Evolutionary conservation across 441 rosid species (phyloP).

Genomic region (Erysimum cheiri): DNA sequence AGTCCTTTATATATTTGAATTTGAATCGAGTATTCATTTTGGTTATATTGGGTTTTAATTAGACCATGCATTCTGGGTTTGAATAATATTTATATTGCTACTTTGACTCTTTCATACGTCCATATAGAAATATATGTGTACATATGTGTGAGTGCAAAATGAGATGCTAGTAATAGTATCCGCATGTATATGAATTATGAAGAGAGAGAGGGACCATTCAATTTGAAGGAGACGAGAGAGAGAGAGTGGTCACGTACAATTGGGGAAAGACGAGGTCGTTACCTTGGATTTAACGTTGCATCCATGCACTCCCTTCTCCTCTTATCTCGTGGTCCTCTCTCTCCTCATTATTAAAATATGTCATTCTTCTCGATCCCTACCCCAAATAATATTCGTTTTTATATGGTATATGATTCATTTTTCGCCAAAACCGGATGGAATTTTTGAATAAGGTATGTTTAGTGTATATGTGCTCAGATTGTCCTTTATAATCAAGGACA

Average conservation of each 20-base stretch:
- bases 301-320: slow-evolving; percentile 43
- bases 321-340: slow-evolving; percentile 43
- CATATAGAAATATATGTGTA: background rate
- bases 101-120: background rate
- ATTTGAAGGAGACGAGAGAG: slow-evolving; percentile 34
- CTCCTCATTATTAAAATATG: slow-evolving; percentile 32
- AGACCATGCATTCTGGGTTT: no score
- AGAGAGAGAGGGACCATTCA: slow-evolving; percentile 35
- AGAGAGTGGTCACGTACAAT: slow-evolving; percentile 38
- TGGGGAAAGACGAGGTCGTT: slow-evolving; percentile 40
- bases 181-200: slow-evolving; percentile 27
- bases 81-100: background rate
- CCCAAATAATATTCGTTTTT: no score
- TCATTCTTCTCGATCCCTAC: no score
- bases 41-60: background rate
- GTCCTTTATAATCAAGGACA: background rate
- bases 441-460: background rate
- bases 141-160: slow-evolving; percentile 16
- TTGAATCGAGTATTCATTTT: background rate
- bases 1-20: background rate
- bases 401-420: slow-evolving; percentile 1
- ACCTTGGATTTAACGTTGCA: slow-evolving; percentile 47
- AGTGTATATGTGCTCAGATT: background rate
- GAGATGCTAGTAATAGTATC: slow-evolving; percentile 38
- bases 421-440: background rate